Evolutionary conservation across 1,284 basidiomycete genomes (phyloP).

Genomic region (Exsudoporus floridanus): DNA sequence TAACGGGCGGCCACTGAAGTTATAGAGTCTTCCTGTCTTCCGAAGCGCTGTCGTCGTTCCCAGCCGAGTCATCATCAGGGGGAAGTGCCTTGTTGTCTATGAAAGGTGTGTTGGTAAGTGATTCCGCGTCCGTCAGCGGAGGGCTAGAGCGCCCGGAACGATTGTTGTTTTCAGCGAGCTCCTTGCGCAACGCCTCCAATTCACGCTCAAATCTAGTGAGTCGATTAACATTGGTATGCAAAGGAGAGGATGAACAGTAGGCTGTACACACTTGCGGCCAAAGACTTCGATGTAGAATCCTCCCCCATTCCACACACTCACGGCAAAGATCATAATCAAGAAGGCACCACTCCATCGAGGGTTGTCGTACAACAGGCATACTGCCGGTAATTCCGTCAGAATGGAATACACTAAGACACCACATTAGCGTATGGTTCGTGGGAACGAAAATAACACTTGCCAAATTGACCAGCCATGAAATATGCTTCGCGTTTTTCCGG

Average conservation of each 20-base stretch:
- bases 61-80: slow-evolving; percentile 13
- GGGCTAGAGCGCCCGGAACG: slow-evolving; percentile 58
- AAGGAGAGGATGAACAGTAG: not conserved
- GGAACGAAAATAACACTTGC: slow-evolving; percentile 43
- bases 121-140: slow-evolving; percentile 39
- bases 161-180: slow-evolving; percentile 65
- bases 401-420: slow-evolving; percentile 70
- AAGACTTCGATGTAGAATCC: slow-evolving; percentile 94
- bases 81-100: slow-evolving; percentile 26
- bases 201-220: slow-evolving; percentile 80
- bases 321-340: slow-evolving; percentile 74
- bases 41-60: not conserved
- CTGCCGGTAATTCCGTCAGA: slow-evolving; percentile 83
- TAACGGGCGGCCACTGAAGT: slow-evolving; percentile 2
- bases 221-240: slow-evolving; percentile 6
- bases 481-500: slow-evolving; percentile 63
- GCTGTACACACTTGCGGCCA: slow-evolving; percentile 76
- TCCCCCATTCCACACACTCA: slow-evolving; percentile 84
- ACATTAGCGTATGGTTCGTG: not conserved
- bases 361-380: slow-evolving; percentile 79
- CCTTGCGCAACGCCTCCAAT: slow-evolving; percentile 83
- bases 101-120: slow-evolving; percentile 34
- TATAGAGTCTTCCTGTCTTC: slow-evolving; percentile 32
- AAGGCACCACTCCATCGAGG: slow-evolving; percentile 74
- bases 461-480: slow-evolving; percentile 85